Percentiles rank a stretch among this genome's conserved stretches.
Evolutionary conservation across 176 grass and related monocot species (phyloP).

Genomic region (Musa troglodytarum): DNA sequence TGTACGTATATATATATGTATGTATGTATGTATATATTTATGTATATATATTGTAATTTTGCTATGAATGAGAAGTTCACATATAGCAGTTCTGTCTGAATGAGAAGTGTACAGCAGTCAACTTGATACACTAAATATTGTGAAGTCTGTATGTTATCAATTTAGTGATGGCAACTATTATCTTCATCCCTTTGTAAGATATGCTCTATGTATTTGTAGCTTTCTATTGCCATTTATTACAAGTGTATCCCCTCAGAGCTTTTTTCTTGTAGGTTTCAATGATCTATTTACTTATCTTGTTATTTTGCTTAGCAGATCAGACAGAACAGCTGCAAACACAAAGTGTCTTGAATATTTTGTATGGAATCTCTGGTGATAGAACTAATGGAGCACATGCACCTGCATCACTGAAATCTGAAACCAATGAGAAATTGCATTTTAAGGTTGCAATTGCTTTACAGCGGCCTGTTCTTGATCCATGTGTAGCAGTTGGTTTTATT

Average conservation of each 20-base stretch:
- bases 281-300: slow-evolving; percentile 9
- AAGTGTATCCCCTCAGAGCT: neutral
- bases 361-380: slow-evolving; percentile 68
- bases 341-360: slow-evolving; percentile 77
- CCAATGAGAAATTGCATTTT: slow-evolving; percentile 49
- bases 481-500: slow-evolving; percentile 89
- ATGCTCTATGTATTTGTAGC: neutral
- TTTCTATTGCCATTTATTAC: too few species aligned
- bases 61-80: too few species aligned
- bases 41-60: too few species aligned
- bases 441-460: slow-evolving; percentile 67
- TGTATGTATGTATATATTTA: too few species aligned
- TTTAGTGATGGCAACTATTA: neutral
- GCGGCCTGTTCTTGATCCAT: slow-evolving; percentile 85
- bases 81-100: too few species aligned
- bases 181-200: neutral
- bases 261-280: neutral
- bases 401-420: slow-evolving; percentile 31
- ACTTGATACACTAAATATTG: neutral
- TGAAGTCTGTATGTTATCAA: neutral
- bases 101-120: too few species aligned
- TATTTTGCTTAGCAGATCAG: slow-evolving; percentile 36
- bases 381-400: slow-evolving; percentile 76
- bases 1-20: too few species aligned
- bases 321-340: slow-evolving; percentile 44